Conservation (phyloP, 257 asterid species). For the Nicotiana attenuata region DNA sequence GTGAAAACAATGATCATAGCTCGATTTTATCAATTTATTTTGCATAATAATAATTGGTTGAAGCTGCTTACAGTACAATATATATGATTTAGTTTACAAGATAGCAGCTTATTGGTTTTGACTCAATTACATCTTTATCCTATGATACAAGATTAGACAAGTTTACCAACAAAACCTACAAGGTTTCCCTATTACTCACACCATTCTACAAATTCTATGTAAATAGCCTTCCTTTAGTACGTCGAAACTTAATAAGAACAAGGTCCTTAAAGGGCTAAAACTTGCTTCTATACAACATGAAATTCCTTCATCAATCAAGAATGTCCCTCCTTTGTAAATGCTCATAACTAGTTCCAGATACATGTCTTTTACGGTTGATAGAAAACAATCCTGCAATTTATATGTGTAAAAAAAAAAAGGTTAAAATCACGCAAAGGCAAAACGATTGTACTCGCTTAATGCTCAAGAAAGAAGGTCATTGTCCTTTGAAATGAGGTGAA, state of each 20-base stretch:
- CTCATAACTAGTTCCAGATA: neutral
- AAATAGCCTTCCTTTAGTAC: neutral
- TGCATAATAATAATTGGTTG: neutral
- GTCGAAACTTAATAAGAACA: neutral
- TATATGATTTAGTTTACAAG: neutral
- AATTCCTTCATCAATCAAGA: slow-evolving; percentile 1
- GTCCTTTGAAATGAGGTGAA: neutral
- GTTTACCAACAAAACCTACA: slow-evolving; percentile 3
- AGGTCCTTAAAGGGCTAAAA: neutral
- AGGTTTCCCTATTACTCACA: neutral
- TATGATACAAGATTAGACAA: slow-evolving; percentile 2
- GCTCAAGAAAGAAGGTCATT: neutral
- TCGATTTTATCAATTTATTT: neutral
- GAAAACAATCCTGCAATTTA: neutral
- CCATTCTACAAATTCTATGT: slow-evolving; percentile 3
- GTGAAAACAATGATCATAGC: neutral
- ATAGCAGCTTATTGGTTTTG: neutral
- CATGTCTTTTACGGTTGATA: neutral
- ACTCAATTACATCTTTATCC: neutral
- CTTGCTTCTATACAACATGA: neutral
- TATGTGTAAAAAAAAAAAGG: neutral
- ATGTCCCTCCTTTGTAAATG: neutral
- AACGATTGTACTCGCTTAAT: neutral
- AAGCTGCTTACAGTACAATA: neutral
- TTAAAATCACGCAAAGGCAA: neutral